A percentile compares a stretch with the other conserved stretches of the same genome.
Conservation (phyloP, 805 yeast genomes). For the Starmerella floricola region DNA sequence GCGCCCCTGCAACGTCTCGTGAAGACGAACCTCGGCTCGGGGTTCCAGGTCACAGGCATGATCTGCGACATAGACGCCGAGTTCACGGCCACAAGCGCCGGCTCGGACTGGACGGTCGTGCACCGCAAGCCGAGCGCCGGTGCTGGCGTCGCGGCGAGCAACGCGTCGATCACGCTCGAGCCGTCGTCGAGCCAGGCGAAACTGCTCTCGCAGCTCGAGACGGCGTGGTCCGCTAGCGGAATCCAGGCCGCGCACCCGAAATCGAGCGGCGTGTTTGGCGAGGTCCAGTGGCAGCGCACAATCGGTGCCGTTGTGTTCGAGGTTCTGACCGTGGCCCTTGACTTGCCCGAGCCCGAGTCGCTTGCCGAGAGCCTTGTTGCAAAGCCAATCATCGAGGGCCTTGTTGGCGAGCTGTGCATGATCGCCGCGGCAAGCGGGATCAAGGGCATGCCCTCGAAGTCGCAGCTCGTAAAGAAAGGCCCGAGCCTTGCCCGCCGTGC, state of each 20-base stretch:
- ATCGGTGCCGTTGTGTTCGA: slow-evolving; percentile 67
- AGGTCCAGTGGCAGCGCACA: slow-evolving; percentile 71
- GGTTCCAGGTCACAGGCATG: slow-evolving; percentile 17
- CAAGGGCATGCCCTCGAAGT: slow-evolving; percentile 43
- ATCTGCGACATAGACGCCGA: slow-evolving; percentile 23
- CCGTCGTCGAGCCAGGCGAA: slow-evolving; percentile 12
- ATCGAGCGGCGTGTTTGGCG: slow-evolving; percentile 43
- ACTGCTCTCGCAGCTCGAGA: slow-evolving; percentile 9
- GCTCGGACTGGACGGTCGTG: slow-evolving; percentile 10
- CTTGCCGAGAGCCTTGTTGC: slow-evolving; percentile 61
- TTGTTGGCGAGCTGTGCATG: slow-evolving; percentile 59
- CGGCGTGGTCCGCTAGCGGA: slow-evolving; percentile 17
- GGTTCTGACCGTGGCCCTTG: slow-evolving; percentile 64
- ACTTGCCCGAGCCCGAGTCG: slow-evolving; percentile 48
- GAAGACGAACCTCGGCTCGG: slow-evolving; percentile 15
- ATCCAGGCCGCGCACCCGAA: slow-evolving; percentile 16
- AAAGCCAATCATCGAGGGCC: slow-evolving; percentile 72
- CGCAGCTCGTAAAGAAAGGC: slow-evolving; percentile 16
- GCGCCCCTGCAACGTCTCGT: slow-evolving; percentile 23
- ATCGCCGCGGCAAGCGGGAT: slow-evolving; percentile 49
- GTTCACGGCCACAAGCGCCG: slow-evolving; percentile 2
- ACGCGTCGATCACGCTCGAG: slow-evolving; percentile 15
- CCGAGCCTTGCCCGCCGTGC: slow-evolving; percentile 19
- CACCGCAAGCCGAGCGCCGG: slow-evolving; percentile 9
- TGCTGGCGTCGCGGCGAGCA: slow-evolving; percentile 3